Base-by-base conservation (phyloP, 345 rosid species). In the Acer campestre region DNA sequence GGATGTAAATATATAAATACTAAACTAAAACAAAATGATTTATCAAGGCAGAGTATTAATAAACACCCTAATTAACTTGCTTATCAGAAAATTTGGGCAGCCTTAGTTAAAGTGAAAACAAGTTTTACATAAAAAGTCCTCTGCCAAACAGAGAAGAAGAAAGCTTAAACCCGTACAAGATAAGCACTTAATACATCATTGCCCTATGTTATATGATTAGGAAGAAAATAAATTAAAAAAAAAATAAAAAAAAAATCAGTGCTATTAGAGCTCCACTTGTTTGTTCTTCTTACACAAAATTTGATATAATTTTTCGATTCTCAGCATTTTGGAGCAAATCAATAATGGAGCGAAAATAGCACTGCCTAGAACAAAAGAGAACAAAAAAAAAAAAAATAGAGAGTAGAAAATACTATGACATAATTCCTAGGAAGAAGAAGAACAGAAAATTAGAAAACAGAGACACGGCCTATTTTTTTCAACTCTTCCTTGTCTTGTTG, bases 301-400 rank as follows among this genome's bases (percentile, higher is more conserved):
- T 42, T 42, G 46, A 42, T 7, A 42, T 42, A 42, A 7, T 42
- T 42, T 8, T 9, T 42, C 46, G 10, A 0, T 46, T 46, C 14
- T 4, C 23, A 38, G 35, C 65, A 2, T 40, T 10, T 49, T 48
- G 58, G 67, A 69, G 48, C 62, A 27, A 4, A 53, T 31, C 76
- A 79, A 80, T 56, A 82, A 76, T 85, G 97, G 90, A 89, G 93
- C 90, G 83, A 86, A 79, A 79, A 83, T 88, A 92, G 93, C 92
- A 78, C 93, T 84, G 85, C 80, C 70, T 75, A 61, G 58, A 68
- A 56, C 18, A 12, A 77, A 78, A 76, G 67, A 22, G 4, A 22
- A 29, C 65, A 27, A 3, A 59, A 65, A 29, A 68, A 27, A 3
- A 59, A 65, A 18, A 27, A 67, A 10, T 25, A 0, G 68, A 75